Evolutionary conservation across 345 rosid species (phyloP).

Genomic region (Moringa oleifera): DNA sequence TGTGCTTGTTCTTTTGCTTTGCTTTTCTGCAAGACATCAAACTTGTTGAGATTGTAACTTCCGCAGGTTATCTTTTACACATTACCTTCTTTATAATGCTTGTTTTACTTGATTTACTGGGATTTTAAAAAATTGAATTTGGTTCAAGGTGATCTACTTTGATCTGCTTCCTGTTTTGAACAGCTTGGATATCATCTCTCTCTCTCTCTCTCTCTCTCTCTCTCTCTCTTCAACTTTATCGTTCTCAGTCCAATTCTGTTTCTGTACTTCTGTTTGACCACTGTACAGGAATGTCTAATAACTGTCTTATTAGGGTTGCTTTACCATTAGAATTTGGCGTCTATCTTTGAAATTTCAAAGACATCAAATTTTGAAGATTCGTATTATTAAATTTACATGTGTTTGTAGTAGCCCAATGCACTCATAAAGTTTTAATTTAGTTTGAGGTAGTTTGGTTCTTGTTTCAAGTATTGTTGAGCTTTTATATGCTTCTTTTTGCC

Average conservation of each 20-base stretch:
- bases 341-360: neutral
- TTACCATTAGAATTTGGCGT: neutral
- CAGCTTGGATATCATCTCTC: no score
- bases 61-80: neutral
- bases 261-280: neutral
- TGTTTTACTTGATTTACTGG: no score
- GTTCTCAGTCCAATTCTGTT: neutral
- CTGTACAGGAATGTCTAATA: neutral
- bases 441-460: neutral
- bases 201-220: neutral
- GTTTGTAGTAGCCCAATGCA: no score
- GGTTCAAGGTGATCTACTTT: neutral
- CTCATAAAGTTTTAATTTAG: no score
- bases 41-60: neutral
- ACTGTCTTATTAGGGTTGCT: neutral
- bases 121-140: no score
- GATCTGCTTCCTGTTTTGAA: neutral
- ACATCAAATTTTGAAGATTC: neutral
- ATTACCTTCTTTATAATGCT: no score
- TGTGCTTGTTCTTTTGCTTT: neutral
- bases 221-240: neutral
- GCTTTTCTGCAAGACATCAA: neutral
- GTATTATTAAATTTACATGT: no score
- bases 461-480: neutral
- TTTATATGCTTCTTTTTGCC: neutral